These are phyloP conservation scores for Apiospora koreana DNA, from an alignment of 2,329 filamentous ascomycete genomes.

Conservation along the genomic window DNA sequence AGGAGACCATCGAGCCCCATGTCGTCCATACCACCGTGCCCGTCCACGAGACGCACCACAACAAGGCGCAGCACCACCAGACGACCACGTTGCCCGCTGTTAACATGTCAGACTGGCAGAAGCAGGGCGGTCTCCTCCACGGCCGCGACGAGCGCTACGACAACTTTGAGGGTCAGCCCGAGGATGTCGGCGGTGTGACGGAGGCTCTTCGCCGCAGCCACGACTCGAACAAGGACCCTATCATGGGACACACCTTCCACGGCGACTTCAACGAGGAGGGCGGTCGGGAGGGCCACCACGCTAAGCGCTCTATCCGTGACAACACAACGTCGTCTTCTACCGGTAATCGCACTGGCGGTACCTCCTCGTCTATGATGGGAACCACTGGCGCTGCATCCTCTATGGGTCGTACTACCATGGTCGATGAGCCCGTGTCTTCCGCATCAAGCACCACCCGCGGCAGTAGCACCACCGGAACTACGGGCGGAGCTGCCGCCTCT, in stretches of 20 bases:
- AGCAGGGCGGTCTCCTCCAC: conserved; percentile 51
- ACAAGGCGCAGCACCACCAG: conserved; percentile 65
- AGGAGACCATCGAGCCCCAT: conserved; percentile 66
- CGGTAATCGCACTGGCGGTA: not conserved
- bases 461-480: not conserved
- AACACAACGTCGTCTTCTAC: not conserved
- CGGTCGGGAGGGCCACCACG: not conserved
- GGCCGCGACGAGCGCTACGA: conserved; percentile 56
- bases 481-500: not conserved
- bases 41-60: conserved; percentile 72
- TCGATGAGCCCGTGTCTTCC: not conserved
- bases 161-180: conserved; percentile 63
- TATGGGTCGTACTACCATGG: not conserved
- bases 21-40: conserved; percentile 73
- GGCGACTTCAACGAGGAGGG: conserved; percentile 9
- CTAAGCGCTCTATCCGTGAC: not conserved
- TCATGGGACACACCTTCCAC: conserved; percentile 16
- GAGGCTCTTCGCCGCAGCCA: conserved; percentile 18
- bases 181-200: conserved; percentile 41
- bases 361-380: not conserved
- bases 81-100: conserved; percentile 65
- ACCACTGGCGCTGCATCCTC: not conserved
- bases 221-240: conserved; percentile 16
- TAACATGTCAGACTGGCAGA: conserved; percentile 63
- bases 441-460: not conserved